phyloP scores from a whole-genome alignment of 192 early-diverging fungal genomes.

The Piromyces sp. region DNA sequence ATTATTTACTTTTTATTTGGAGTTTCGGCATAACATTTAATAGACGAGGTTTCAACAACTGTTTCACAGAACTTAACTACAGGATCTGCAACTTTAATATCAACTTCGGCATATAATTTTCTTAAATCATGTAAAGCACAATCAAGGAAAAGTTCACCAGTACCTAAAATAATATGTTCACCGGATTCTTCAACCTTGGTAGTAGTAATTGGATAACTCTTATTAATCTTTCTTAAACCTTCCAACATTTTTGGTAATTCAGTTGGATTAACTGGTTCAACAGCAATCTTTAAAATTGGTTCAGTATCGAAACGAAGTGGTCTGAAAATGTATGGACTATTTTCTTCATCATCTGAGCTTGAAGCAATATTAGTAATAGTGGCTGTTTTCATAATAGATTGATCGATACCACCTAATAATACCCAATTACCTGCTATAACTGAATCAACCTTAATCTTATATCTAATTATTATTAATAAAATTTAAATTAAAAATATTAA shows the following conservation, averaged over 20 bases:
- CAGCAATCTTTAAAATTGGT: constrained; percentile 82
- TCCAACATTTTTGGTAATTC: constrained; percentile 96
- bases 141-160: constrained; percentile 92
- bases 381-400: constrained; percentile 83
- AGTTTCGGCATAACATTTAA: constrained; percentile 93
- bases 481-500: too few species aligned
- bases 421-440: constrained; percentile 80
- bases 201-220: constrained; percentile 75
- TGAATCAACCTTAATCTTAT: constrained; percentile 62
- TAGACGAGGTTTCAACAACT: constrained; percentile 76
- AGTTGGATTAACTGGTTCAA: constrained; percentile 93
- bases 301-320: constrained; percentile 67
- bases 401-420: constrained; percentile 77
- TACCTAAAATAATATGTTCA: constrained; percentile 85
- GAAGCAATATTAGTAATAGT: constrained; percentile 59
- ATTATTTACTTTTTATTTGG: constrained; percentile 83
- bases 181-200: constrained; percentile 93
- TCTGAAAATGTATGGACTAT: constrained; percentile 65
- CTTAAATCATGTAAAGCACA: constrained; percentile 92
- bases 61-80: constrained; percentile 92
- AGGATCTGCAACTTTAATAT: constrained; percentile 95
- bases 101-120: constrained; percentile 83
- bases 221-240: constrained; percentile 87
- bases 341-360: constrained; percentile 20
- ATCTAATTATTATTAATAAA: too few species aligned